A percentile compares a stretch with the other conserved stretches of the same genome.
These are phyloP conservation scores for Fragilariopsis cylindrus DNA, from an alignment of 108 stramenopile species.

Conservation along the genomic window DNA sequence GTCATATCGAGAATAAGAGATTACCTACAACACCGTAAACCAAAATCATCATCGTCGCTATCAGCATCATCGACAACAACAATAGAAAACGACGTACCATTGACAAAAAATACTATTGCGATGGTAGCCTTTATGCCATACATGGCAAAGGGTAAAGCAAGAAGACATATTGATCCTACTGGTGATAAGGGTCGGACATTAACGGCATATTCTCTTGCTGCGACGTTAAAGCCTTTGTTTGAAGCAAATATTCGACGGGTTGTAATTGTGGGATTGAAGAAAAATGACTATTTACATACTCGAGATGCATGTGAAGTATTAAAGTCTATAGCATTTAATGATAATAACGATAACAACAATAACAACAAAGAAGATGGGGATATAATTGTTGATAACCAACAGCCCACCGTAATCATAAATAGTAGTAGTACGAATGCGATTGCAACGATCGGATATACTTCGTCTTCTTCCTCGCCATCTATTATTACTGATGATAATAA, in stretches of 20 bases:
- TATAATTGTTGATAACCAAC: neutral
- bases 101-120: slow-evolving; percentile 3
- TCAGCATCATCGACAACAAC: neutral
- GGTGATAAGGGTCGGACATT: neutral
- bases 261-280: slow-evolving; percentile 3
- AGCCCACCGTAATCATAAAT: too few species aligned
- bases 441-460: too few species aligned
- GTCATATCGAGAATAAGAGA: neutral
- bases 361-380: too few species aligned
- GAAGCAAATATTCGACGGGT: slow-evolving; percentile 13
- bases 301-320: slow-evolving; percentile 5
- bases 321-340: too few species aligned
- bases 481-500: neutral
- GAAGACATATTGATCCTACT: neutral
- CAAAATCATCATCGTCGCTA: neutral
- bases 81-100: too few species aligned
- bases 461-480: too few species aligned
- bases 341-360: too few species aligned
- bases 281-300: neutral
- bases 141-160: neutral
- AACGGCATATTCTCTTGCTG: slow-evolving; percentile 12
- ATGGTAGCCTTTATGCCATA: slow-evolving; percentile 28
- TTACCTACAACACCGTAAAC: slow-evolving; percentile 1
- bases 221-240: slow-evolving; percentile 5
- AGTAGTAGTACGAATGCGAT: too few species aligned